Evolutionary conservation across 257 asterid species (phyloP).

Genomic region (Forsythia suspensa): DNA sequence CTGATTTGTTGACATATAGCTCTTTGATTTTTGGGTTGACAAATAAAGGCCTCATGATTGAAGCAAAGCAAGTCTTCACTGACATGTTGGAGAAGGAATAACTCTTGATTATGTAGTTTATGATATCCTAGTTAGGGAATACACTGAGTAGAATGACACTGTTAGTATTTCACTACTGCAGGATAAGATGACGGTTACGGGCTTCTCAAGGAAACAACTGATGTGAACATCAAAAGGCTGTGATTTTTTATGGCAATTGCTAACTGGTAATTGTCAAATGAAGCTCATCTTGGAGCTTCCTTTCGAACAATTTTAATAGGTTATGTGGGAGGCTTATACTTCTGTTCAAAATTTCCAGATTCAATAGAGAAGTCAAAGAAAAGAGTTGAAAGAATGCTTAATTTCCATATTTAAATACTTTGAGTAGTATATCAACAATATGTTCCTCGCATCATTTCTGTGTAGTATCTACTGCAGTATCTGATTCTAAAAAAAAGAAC

Average conservation of each 20-base stretch:
- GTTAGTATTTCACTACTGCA: slow-evolving; percentile 9
- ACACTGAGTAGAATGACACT: slow-evolving; percentile 11
- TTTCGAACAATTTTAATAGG: background rate
- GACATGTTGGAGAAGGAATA: slow-evolving; percentile 25
- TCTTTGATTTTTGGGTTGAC: too few species aligned
- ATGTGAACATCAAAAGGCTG: background rate
- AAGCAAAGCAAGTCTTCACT: slow-evolving; percentile 23
- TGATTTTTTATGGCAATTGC: background rate
- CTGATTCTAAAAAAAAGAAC: too few species aligned
- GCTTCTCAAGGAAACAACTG: background rate
- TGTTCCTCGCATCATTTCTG: too few species aligned
- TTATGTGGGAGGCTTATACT: background rate
- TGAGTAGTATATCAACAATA: too few species aligned
- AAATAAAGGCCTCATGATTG: slow-evolving; percentile 28
- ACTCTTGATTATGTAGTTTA: slow-evolving; percentile 15
- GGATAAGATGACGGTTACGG: slow-evolving; percentile 25
- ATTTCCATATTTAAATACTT: too few species aligned
- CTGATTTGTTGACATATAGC: too few species aligned
- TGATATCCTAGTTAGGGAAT: slow-evolving; percentile 23
- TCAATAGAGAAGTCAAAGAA: background rate
- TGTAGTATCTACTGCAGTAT: too few species aligned
- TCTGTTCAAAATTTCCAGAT: background rate
- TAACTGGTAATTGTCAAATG: background rate
- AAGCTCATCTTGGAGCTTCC: background rate
- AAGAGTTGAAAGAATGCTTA: too few species aligned